Percentiles rank a stretch among this genome's conserved stretches.
Evolutionary conservation across 176 grass and related monocot species (phyloP).

Genomic region (Poa annua): DNA sequence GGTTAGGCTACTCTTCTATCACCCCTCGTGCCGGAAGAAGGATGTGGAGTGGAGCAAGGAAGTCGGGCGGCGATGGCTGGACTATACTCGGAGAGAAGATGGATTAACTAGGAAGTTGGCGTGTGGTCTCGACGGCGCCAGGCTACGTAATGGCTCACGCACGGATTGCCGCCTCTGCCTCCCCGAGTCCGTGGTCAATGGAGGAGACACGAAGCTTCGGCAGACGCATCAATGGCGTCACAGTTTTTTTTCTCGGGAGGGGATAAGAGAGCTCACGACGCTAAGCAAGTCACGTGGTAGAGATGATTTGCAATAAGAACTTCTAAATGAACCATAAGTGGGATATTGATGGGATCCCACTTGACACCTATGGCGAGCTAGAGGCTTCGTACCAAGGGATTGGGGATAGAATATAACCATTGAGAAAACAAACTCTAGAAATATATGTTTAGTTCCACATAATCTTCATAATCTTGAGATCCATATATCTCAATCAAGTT

Average conservation of each 20-base stretch:
- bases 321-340: too few species aligned
- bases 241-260: too few species aligned
- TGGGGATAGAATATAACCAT: too few species aligned
- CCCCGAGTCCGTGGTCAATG: neutral
- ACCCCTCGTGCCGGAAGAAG: neutral
- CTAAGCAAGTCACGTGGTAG: neutral
- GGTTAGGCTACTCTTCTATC: neutral
- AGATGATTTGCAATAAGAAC: too few species aligned
- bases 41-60: slow-evolving; percentile 20
- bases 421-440: too few species aligned
- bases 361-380: too few species aligned
- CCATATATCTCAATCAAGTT: too few species aligned
- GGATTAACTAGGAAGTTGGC: slow-evolving; percentile 9
- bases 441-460: too few species aligned
- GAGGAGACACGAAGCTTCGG: slow-evolving; percentile 14
- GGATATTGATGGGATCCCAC: too few species aligned
- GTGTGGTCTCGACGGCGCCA: slow-evolving; percentile 15
- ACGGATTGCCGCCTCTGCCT: neutral
- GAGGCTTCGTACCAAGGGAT: too few species aligned
- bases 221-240: slow-evolving; percentile 19
- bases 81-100: neutral
- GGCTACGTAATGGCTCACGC: slow-evolving; percentile 35
- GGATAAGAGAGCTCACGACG: neutral
- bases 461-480: too few species aligned
- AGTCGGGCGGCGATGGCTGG: slow-evolving; percentile 1